Base-by-base conservation (phyloP, 331 rosid species). In the Ulmus americana region DNA sequence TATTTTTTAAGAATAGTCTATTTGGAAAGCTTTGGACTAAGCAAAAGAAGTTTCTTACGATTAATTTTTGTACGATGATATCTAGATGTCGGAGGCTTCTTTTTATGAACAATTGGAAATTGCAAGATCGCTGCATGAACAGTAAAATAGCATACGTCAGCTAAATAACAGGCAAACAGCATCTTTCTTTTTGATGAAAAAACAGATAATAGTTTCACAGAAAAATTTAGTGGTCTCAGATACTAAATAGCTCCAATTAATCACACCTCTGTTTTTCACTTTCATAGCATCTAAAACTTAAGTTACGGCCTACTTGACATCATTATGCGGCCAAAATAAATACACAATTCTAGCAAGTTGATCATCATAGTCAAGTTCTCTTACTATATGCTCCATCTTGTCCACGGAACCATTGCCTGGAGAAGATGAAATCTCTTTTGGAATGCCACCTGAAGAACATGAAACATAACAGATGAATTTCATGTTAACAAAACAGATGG, bases 321-420 rank as follows among this genome's bases (percentile, higher is more conserved):
- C 58, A 53, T 16, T 53, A 14, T 9, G 18, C 14, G 8, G 45
- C 52, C 49, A 20, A 39, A 43, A 12, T 16, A 16, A 64, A 64
- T 11, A 10, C 48, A 6, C 6, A 42, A 35, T 12, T 61, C 64
- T n/a, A 64, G 40, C 61, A 50, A 45, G 67, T 12, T 49, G 39
- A 6, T 28, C 39, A 42, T 35, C 15, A 45, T 39, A 42, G 39
- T 20, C 54, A 13, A 53, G 18, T 63, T 45, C 44, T 70, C 98
- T 89, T 92, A 92, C 98, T 92, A 72, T 89, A 92, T 74, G 97
- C 77, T 85, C 97, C 97, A 70, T 92, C 95, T 76, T 92, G 98
- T 72, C 89, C 95, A 6, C 79, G 90, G 80, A 92, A 92, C 98
- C 98, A 92, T 80, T 82, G 96, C 80, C 98, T 81, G 53, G 98